Conservation (phyloP, 345 rosid genomes). For the Hibiscus syriacus region DNA sequence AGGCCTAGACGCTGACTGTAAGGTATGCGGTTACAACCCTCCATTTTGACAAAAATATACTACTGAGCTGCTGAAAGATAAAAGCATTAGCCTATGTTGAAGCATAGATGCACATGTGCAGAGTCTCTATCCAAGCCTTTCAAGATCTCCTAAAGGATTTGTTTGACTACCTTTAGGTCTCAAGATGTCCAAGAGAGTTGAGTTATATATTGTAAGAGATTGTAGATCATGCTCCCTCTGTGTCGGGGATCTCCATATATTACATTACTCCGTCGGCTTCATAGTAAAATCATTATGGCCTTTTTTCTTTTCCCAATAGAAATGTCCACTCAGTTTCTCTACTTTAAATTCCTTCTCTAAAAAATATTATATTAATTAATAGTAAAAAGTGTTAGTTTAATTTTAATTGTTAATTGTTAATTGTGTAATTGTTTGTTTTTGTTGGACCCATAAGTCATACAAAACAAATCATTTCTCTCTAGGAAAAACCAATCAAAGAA, state of each 20-base stretch:
- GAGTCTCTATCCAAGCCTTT: neutral
- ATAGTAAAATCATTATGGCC: slow-evolving; percentile 37
- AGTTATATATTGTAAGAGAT: slow-evolving; percentile 27
- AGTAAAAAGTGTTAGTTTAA: too few species aligned
- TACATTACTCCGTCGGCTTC: slow-evolving; percentile 29
- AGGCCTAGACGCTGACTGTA: slow-evolving; percentile 78
- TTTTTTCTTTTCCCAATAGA: slow-evolving; percentile 25
- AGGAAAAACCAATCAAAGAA: too few species aligned
- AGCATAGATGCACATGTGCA: neutral
- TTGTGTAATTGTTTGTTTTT: too few species aligned
- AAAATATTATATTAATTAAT: too few species aligned
- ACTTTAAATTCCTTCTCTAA: neutral
- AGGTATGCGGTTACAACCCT: too few species aligned
- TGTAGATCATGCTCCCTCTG: slow-evolving; percentile 29
- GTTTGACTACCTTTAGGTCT: neutral
- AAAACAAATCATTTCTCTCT: too few species aligned
- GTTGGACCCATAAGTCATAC: too few species aligned
- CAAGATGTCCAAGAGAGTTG: slow-evolving; percentile 4
- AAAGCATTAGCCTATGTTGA: too few species aligned
- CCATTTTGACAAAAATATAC: neutral
- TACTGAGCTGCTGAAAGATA: neutral
- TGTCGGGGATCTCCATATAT: slow-evolving; percentile 24
- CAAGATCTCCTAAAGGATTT: neutral
- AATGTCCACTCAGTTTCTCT: slow-evolving; percentile 16
- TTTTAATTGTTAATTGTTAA: too few species aligned